These are phyloP conservation scores for Galerina sulciceps DNA, from an alignment of 768 basidiomycete species.

Conservation along the genomic window DNA sequence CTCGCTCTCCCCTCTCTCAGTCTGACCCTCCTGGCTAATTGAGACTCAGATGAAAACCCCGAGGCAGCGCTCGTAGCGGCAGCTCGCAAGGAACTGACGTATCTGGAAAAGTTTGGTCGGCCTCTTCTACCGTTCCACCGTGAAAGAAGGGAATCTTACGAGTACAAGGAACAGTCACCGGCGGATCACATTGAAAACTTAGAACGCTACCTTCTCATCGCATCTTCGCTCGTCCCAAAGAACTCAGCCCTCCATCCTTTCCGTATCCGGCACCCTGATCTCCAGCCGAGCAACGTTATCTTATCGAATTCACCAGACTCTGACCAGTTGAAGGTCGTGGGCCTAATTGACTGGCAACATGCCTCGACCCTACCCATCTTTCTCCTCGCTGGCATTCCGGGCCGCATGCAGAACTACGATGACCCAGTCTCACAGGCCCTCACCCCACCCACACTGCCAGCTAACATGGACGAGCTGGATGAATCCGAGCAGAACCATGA, in stretches of 20 bases:
- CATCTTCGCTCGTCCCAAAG: slow-evolving; percentile 47
- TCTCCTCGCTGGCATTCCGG: slow-evolving; percentile 51
- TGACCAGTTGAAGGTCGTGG: slow-evolving; percentile 34
- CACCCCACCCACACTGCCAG: slow-evolving; percentile 46
- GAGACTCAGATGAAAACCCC: slow-evolving; percentile 45
- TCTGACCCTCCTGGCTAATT: slow-evolving; percentile 30
- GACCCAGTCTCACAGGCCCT: slow-evolving; percentile 44
- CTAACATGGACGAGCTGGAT: slow-evolving; percentile 44
- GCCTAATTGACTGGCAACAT: slow-evolving; percentile 62
- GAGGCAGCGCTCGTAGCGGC: slow-evolving; percentile 46
- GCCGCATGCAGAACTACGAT: slow-evolving; percentile 50
- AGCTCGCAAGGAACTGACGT: slow-evolving; percentile 52
- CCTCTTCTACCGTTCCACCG: slow-evolving; percentile 49
- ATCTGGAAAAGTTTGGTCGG: slow-evolving; percentile 50
- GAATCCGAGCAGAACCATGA: slow-evolving; percentile 36
- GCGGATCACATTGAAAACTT: slow-evolving; percentile 53
- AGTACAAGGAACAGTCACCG: slow-evolving; percentile 45
- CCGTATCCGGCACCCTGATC: slow-evolving; percentile 57
- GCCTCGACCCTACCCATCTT: slow-evolving; percentile 54
- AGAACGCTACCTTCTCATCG: slow-evolving; percentile 49
- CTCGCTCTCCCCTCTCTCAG: slow-evolving; percentile 26
- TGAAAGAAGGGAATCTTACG: slow-evolving; percentile 46
- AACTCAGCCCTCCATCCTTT: slow-evolving; percentile 42
- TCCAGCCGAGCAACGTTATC: slow-evolving; percentile 54
- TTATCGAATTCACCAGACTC: slow-evolving; percentile 51